Percentiles rank a stretch among this genome's conserved stretches.
Evolutionary conservation across 2,329 filamentous ascomycete genomes (phyloP).

Genomic region (Verticillium dahliae): DNA sequence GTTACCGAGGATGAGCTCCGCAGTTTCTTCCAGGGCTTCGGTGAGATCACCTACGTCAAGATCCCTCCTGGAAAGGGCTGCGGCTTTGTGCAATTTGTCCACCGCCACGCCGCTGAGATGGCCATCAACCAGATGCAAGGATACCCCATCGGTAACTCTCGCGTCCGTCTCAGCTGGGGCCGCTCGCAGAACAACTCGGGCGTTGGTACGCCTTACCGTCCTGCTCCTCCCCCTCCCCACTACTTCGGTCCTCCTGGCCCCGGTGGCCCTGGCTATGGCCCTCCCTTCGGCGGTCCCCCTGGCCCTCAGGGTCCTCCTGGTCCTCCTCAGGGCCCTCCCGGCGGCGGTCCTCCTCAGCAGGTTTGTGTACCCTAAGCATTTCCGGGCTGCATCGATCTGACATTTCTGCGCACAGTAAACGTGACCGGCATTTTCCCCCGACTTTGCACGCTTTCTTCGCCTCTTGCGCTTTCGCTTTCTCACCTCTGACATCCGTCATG

Average conservation of each 20-base stretch:
- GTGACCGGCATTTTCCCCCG: not conserved
- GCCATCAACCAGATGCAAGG: slow-evolving; percentile 99
- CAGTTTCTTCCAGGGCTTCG: slow-evolving; percentile 99
- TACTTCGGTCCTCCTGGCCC: slow-evolving; percentile 44
- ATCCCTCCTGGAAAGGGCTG: slow-evolving; percentile 98
- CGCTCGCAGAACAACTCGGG: slow-evolving; percentile 99
- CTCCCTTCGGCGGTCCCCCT: slow-evolving; percentile 38
- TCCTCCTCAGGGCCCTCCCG: slow-evolving; percentile 26
- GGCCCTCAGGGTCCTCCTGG: slow-evolving; percentile 27
- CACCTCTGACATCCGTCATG: not conserved
- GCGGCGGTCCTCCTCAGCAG: slow-evolving; percentile 19
- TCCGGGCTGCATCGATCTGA: not conserved
- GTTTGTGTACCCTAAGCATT: not conserved
- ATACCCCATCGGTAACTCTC: slow-evolving; percentile 97
- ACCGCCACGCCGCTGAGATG: slow-evolving; percentile 98
- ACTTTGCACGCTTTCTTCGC: not conserved
- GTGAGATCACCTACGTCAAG: slow-evolving; percentile 99
- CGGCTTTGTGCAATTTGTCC: slow-evolving; percentile 97
- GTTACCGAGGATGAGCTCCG: slow-evolving; percentile 99
- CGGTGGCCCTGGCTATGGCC: slow-evolving; percentile 29
- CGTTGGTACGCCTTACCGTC: slow-evolving; percentile 93
- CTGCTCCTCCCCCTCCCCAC: slow-evolving; percentile 65
- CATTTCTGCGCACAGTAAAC: not conserved
- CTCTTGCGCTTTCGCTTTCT: not conserved
- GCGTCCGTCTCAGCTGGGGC: slow-evolving; percentile 95